These are phyloP conservation scores for Leishmania turanica DNA, from an alignment of 208 protist species.

Conservation along the genomic window DNA sequence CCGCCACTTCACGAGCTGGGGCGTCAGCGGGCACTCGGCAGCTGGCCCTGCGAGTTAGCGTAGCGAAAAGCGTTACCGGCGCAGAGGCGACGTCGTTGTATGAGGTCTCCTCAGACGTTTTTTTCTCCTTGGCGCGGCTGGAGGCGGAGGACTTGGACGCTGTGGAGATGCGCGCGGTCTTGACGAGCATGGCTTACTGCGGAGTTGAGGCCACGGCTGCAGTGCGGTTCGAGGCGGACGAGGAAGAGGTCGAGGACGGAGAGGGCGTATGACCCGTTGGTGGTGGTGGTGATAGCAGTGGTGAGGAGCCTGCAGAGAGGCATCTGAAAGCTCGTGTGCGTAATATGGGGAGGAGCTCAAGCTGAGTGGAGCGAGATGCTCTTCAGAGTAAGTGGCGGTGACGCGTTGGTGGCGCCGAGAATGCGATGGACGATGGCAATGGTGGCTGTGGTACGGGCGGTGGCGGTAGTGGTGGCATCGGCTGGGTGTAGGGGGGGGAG, in stretches of 20 bases:
- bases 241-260: constrained; percentile 3
- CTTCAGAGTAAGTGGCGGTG: background rate
- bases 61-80: background rate
- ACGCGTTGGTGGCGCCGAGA: background rate
- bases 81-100: constrained; percentile 2
- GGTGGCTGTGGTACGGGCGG: background rate
- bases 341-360: background rate
- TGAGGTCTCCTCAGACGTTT: constrained; percentile 19
- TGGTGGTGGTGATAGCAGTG: background rate
- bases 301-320: background rate
- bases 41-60: constrained; percentile 35
- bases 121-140: constrained; percentile 33
- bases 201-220: constrained; percentile 24
- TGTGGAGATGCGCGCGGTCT: constrained; percentile 37
- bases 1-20: background rate
- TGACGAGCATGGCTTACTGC: constrained; percentile 40
- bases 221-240: constrained; percentile 31
- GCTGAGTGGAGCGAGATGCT: background rate
- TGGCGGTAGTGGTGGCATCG: background rate
- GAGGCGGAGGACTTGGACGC: constrained; percentile 38
- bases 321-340: background rate
- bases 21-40: constrained; percentile 14
- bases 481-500: background rate
- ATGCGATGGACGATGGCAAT: background rate
- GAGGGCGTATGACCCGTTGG: background rate